A percentile compares a stretch with the other conserved stretches of the same genome.
Conservation (phyloP, 768 basidiomycete species). For the Lactarius tabidus region DNA sequence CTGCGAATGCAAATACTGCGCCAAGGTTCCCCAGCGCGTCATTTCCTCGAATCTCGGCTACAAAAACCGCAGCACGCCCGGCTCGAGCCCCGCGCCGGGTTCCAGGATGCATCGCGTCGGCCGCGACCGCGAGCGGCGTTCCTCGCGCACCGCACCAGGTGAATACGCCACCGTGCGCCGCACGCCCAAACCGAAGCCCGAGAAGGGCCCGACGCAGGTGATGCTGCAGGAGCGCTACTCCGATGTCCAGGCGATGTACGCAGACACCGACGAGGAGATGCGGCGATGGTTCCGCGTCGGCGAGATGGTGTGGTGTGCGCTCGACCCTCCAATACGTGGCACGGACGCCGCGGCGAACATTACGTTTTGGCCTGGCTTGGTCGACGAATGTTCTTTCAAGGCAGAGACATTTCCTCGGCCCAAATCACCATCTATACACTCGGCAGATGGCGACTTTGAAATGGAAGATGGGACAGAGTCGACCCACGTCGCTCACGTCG, state of each 20-base stretch:
- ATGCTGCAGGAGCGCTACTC: slow-evolving; percentile 59
- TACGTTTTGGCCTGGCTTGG: slow-evolving; percentile 68
- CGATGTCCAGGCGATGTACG: slow-evolving; percentile 58
- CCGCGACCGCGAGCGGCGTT: slow-evolving; percentile 17
- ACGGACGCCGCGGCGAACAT: slow-evolving; percentile 45
- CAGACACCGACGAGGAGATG: slow-evolving; percentile 41
- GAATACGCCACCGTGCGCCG: slow-evolving; percentile 43
- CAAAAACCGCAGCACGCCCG: slow-evolving; percentile 27
- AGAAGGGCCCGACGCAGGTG: slow-evolving; percentile 38
- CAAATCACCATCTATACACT: slow-evolving; percentile 17
- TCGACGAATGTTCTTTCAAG: slow-evolving; percentile 54
- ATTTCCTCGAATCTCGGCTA: slow-evolving; percentile 60
- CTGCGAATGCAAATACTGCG: slow-evolving; percentile 77
- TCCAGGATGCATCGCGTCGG: slow-evolving; percentile 19
- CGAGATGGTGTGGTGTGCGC: slow-evolving; percentile 68
- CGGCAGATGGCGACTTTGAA: slow-evolving; percentile 26
- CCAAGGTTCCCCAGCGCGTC: slow-evolving; percentile 61
- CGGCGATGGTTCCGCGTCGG: slow-evolving; percentile 62
- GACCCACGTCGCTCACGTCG: neutral
- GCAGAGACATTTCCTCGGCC: slow-evolving; percentile 38
- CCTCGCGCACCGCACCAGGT: slow-evolving; percentile 21
- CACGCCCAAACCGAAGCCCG: slow-evolving; percentile 34
- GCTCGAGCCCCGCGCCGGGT: slow-evolving; percentile 7
- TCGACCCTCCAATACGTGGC: slow-evolving; percentile 48
- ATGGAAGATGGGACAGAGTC: slow-evolving; percentile 23